Evolutionary conservation across 805 yeast genomes (phyloP), one percentile per base, ranked within the genome.

Genomic region (Sugiyamaella americana): DNA sequence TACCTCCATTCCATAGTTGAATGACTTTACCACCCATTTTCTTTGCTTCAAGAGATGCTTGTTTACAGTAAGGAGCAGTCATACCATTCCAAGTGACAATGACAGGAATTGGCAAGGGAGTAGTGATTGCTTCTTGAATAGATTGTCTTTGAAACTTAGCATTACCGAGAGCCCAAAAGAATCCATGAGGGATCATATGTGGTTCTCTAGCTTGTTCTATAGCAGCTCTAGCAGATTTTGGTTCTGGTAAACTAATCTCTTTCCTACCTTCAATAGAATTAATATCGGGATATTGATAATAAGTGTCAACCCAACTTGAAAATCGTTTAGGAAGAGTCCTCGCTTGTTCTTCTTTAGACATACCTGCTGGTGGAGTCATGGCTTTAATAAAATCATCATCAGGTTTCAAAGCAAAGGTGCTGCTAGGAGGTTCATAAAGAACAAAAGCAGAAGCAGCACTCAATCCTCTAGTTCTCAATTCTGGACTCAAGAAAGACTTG

Each of bases 311-410:
- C 37, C 10, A 35, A 18, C 18, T 35, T 13, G n/a, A 6, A 35
- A 35, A 35, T 17, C 20, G 17, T 10, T 35, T 6, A 17, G 20
- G 20, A 35, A 10, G 17, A 8, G 17, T 17, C 18, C 20, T 5
- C 5, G 37, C 37, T 17, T 35, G 37, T 35, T 35, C 37, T 35
- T 35, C 37, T 35, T 35, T 35, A 6, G 37, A 35, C 37, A 13
- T 35, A 16, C 20, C 20, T 35, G n/a, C 20, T 16, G 17, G 20
- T 6, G 20, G 17, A 35, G 37, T 35, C 20, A 35, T 35, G 17
- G 37, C 37, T 17, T 35, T 17, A 13, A 6, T 35, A 35, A 13
- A 35, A 35, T 5, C 37, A 5, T 18, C 20, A 21, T 10, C 20
- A 6, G 20, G 20, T 35, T 35, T 35, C 37, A 35, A 35, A 5